Evolutionary conservation across 768 basidiomycete genomes (phyloP).

Genomic region (Xanthoconium purpureum): DNA sequence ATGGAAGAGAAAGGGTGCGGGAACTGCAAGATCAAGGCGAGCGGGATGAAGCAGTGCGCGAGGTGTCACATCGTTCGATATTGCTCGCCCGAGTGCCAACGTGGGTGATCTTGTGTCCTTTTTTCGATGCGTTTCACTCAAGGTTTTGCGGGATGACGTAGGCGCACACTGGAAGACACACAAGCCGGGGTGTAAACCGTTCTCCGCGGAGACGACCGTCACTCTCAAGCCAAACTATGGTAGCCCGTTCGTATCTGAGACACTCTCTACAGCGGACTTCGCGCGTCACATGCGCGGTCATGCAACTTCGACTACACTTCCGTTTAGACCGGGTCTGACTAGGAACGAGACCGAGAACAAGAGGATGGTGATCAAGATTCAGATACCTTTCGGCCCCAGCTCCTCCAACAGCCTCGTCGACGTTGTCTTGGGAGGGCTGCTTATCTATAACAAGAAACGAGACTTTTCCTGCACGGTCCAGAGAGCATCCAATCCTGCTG

Average conservation of each 20-base stretch:
- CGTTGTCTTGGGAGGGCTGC: slow-evolving; percentile 25
- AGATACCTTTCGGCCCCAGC: slow-evolving; percentile 36
- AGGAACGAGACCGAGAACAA: slow-evolving; percentile 33
- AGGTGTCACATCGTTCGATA: slow-evolving; percentile 47
- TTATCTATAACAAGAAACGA: slow-evolving; percentile 53
- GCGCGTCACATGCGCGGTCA: slow-evolving; percentile 31
- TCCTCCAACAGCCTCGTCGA: background rate
- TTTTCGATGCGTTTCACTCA: background rate
- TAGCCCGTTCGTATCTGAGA: slow-evolving; percentile 1
- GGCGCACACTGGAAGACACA: slow-evolving; percentile 48
- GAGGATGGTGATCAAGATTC: slow-evolving; percentile 52
- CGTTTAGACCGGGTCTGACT: slow-evolving; percentile 17
- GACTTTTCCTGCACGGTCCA: slow-evolving; percentile 48
- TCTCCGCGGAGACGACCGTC: slow-evolving; percentile 41
- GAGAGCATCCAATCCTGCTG: slow-evolving; percentile 31
- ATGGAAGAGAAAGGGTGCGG: slow-evolving; percentile 46
- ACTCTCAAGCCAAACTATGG: slow-evolving; percentile 46
- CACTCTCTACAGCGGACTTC: slow-evolving; percentile 30
- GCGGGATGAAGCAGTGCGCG: slow-evolving; percentile 40
- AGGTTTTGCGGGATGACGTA: slow-evolving; percentile 14
- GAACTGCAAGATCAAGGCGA: slow-evolving; percentile 29
- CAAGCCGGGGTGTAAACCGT: slow-evolving; percentile 46
- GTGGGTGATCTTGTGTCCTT: slow-evolving; percentile 31
- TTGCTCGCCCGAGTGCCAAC: slow-evolving; percentile 54
- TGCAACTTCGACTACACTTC: slow-evolving; percentile 19